Evolutionary conservation across 169 alveolate species (phyloP), one percentile per base, ranked within the genome.

Genomic region (Prorocentrum cordatum): DNA sequence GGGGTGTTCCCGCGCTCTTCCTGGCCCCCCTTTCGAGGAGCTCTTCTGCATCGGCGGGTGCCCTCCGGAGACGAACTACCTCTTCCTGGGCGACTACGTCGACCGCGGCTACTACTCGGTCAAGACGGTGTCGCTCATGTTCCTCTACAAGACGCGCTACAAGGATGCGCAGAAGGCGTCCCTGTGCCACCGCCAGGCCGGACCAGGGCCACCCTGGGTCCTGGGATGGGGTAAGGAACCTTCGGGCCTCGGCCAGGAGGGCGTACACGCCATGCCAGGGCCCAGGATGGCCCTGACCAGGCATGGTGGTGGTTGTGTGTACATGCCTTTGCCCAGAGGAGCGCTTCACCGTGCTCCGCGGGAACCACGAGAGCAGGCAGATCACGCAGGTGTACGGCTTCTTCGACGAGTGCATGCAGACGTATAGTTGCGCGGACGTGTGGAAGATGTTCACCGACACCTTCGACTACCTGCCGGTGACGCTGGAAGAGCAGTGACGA

Each of bases 321-420:
- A n/a, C n/a, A n/a, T n/a, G n/a, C n/a, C n/a, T n/a, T n/a, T n/a
- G n/a, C n/a, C n/a, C n/a, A n/a, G n/a, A n/a, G n/a, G 90, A 80
- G 79, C 75, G 90, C 29, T 38, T 80, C 54, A 61, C 66, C 22
- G 47, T 82, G 84, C 62, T 92, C 72, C 91, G 99, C 62, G 99
- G 99, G 84, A 97, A 97, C 92, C 99, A 97, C 72, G 99, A 97
- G 91, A 92, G 96, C n/a, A 92, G 99, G 31, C 97, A 97, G 93
- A 96, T 97, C 62, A 97, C 99, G 2, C 97, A 97, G 93, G 99
- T 98, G 59, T 98, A 98, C 94, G 99, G 99, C 6, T 98, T 98
- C 93, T 98, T 98, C 94, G 99, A 98, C 93, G 99, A 98, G 93
- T 98, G 99, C 92, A 93, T 98, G 91, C 94, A 99, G 86, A 98